phyloP scores from a whole-genome alignment of 768 basidiomycete species.

The Leccinum longicurvipes region DNA sequence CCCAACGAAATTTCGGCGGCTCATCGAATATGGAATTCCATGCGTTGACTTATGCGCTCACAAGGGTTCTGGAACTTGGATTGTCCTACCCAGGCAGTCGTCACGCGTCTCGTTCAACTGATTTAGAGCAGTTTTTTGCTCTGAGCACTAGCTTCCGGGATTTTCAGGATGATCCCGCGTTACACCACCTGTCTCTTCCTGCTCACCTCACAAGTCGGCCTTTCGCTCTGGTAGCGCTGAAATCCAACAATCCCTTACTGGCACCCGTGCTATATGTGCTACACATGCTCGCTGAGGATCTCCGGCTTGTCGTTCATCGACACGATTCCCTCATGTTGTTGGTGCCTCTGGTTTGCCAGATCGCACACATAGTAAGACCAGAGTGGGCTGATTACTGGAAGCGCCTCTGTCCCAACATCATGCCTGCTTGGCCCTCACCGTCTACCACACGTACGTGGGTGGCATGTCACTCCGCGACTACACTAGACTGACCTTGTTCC shows the following conservation, averaged over 20 bases:
- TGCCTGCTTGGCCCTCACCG: conserved; percentile 57
- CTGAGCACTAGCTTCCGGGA: conserved; percentile 41
- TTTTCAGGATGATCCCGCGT: conserved; percentile 58
- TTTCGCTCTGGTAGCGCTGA: conserved; percentile 23
- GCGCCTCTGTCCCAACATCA: conserved; percentile 64
- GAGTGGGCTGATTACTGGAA: conserved; percentile 97
- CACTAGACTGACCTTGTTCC: conserved; percentile 12
- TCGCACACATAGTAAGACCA: conserved; percentile 62
- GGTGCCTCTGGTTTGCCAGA: conserved; percentile 58
- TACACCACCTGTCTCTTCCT: conserved; percentile 44
- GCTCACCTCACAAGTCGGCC: conserved; percentile 24
- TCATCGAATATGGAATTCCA: conserved; percentile 52
- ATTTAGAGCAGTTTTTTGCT: conserved; percentile 50
- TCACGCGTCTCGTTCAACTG: conserved; percentile 13
- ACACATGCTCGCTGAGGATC: conserved; percentile 74
- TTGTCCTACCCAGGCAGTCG: conserved; percentile 26
- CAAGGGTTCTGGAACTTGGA: conserved; percentile 40
- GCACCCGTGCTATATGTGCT: conserved; percentile 67
- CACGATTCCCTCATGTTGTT: conserved; percentile 56
- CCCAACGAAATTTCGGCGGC: conserved; percentile 38
- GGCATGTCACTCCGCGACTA: background rate
- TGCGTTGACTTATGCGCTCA: conserved; percentile 53
- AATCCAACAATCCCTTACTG: conserved; percentile 42
- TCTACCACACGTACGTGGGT: conserved; percentile 28
- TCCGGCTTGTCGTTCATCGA: conserved; percentile 54